Conservation (phyloP, 2,329 filamentous ascomycete genomes). For the Aureobasidium vineae region DNA sequence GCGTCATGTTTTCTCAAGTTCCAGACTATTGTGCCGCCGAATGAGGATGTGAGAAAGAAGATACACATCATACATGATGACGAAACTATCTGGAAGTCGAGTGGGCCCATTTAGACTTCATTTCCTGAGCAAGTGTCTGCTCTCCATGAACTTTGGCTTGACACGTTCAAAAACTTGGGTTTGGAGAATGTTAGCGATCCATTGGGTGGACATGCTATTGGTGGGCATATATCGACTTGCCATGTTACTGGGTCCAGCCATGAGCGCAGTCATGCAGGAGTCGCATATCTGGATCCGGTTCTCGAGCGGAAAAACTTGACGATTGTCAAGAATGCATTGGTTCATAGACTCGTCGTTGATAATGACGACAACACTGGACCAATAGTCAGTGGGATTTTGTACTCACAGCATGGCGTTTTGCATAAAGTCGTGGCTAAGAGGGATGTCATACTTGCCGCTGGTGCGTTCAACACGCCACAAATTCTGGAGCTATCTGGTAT, state of each 20-base stretch:
- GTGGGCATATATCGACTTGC: conserved; percentile 26
- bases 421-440: conserved; percentile 24
- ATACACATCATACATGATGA: conserved; percentile 14
- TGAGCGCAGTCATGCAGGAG: conserved; percentile 32
- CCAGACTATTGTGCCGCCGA: conserved; percentile 31
- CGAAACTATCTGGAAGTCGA: conserved; percentile 10
- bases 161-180: conserved; percentile 28
- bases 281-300: conserved; percentile 31
- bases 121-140: conserved; percentile 25
- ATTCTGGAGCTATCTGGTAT: conserved; percentile 61
- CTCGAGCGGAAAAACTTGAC: conserved; percentile 28
- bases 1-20: conserved; percentile 42
- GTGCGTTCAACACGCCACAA: conserved; percentile 57
- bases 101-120: conserved; percentile 27
- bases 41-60: conserved; percentile 9
- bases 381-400: conserved; percentile 21
- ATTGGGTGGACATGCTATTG: conserved; percentile 28
- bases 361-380: neutral
- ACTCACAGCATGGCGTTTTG: neutral
- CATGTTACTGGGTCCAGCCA: conserved; percentile 13
- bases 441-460: conserved; percentile 60
- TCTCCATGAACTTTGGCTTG: conserved; percentile 29
- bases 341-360: conserved; percentile 29
- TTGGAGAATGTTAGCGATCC: conserved; percentile 29
- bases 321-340: conserved; percentile 28